Evolutionary conservation across 805 yeast species (phyloP).

Genomic region (Candida silvicultrix): DNA sequence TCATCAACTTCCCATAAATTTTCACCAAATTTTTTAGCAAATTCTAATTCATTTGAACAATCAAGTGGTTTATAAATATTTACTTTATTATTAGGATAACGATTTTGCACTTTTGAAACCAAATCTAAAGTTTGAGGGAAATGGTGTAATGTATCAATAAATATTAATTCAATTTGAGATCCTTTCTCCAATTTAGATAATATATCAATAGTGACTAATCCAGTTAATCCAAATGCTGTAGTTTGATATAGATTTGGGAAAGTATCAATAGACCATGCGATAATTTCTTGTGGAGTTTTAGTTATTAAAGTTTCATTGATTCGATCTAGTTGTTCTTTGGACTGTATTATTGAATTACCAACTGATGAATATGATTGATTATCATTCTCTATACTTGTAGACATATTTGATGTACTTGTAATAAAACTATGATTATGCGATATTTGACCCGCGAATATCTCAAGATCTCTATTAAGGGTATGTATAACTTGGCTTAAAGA

Average conservation of each 20-base stretch:
- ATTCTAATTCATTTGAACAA: conserved; percentile 52
- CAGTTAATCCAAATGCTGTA: conserved; percentile 93
- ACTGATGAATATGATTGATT: not conserved
- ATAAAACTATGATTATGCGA: not conserved
- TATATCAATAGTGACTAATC: conserved; percentile 83
- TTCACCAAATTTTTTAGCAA: conserved; percentile 63
- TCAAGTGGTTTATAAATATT: conserved; percentile 66
- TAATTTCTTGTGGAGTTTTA: conserved; percentile 59
- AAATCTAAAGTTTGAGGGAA: conserved; percentile 89
- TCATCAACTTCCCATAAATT: conserved; percentile 82
- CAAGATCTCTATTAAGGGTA: not conserved
- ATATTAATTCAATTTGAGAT: conserved; percentile 64
- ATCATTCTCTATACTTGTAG: not conserved
- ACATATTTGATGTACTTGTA: too few relatives aligned
- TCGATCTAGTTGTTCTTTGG: conserved; percentile 53
- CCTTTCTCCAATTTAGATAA: conserved; percentile 43
- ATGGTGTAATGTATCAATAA: conserved; percentile 87
- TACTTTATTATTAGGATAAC: conserved; percentile 49
- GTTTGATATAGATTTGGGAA: conserved; percentile 83
- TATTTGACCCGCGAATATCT: not conserved
- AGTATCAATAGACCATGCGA: conserved; percentile 78
- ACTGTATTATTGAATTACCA: conserved; percentile 23
- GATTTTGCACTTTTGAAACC: conserved; percentile 47
- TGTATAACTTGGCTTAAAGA: too few relatives aligned
- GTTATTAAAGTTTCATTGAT: conserved; percentile 56